These are phyloP conservation scores for Dactylis glomerata DNA, from an alignment of 176 grass and related monocot genomes.

Conservation along the genomic window DNA sequence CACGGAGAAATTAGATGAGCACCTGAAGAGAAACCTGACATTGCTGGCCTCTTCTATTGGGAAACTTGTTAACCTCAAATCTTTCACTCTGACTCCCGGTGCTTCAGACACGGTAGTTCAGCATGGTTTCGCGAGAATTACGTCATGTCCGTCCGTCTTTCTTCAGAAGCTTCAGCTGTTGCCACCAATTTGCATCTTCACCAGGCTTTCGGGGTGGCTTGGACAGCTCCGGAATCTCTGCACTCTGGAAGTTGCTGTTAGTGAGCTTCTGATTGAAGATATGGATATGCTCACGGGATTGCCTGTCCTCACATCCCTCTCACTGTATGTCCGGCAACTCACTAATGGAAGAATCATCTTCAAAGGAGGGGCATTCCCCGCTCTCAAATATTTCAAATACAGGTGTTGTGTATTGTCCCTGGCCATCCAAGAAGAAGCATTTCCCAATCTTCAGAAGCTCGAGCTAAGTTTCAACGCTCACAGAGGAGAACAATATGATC, in stretches of 20 bases:
- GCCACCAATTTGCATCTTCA: not conserved
- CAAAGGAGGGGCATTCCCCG: not conserved
- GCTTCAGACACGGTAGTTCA: not conserved
- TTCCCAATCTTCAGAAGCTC: not conserved
- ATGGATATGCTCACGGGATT: not conserved
- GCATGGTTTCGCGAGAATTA: not conserved
- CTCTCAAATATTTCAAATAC: not conserved
- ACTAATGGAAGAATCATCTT: not conserved
- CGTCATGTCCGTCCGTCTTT: not conserved
- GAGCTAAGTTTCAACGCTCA: constrained; percentile 2
- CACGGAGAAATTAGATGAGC: not conserved
- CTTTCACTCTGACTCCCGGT: not conserved
- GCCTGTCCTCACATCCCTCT: not conserved
- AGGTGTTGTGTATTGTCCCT: not conserved
- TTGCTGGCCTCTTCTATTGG: not conserved
- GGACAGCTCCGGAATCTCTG: not conserved
- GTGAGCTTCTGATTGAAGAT: not conserved
- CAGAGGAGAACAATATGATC: not conserved
- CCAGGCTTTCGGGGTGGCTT: not conserved
- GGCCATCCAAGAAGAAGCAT: not conserved
- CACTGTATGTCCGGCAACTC: not conserved
- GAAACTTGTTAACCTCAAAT: not conserved
- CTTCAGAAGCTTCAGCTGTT: constrained; percentile 15
- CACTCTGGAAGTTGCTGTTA: constrained; percentile 18
- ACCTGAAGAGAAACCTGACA: not conserved